phyloP scores from a whole-genome alignment of 2,329 filamentous ascomycete genomes.

The Penicillium occitanis region DNA sequence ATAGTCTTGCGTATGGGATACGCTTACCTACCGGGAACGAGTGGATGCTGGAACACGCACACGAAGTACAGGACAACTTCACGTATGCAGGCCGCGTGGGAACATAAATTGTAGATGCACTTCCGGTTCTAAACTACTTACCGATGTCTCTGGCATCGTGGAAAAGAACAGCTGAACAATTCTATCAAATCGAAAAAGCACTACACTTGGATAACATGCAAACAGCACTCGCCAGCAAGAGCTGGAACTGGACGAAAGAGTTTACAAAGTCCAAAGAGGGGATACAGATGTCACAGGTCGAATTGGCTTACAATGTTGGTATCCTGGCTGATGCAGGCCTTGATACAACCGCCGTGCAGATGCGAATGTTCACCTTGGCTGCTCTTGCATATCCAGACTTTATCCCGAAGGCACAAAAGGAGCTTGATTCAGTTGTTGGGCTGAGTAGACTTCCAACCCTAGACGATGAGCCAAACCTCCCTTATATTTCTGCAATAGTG shows the following conservation, averaged over 20 bases:
- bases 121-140: conserved; percentile 11
- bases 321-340: conserved; percentile 50
- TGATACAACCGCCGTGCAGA: conserved; percentile 49
- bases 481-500: conserved; percentile 31
- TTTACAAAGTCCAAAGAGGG: conserved; percentile 36
- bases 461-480: conserved; percentile 29
- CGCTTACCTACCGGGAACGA: conserved; percentile 45
- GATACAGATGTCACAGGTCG: conserved; percentile 41
- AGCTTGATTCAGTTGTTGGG: conserved; percentile 38
- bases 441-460: conserved; percentile 32
- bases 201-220: conserved; percentile 27
- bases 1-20: conserved; percentile 53
- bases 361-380: conserved; percentile 51
- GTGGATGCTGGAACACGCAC: conserved; percentile 47
- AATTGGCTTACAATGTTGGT: conserved; percentile 49
- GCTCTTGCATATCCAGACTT: conserved; percentile 43
- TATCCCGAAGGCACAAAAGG: conserved; percentile 40
- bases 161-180: conserved; percentile 19
- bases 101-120: conserved; percentile 6
- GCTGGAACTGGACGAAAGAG: conserved; percentile 33
- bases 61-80: conserved; percentile 41
- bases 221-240: conserved; percentile 14
- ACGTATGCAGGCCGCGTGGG: background rate
- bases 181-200: conserved; percentile 24
- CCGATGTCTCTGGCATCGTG: conserved; percentile 18